These are phyloP conservation scores for Cercospora sp. DNA, from an alignment of 2,329 filamentous ascomycete genomes.

Conservation along the genomic window DNA sequence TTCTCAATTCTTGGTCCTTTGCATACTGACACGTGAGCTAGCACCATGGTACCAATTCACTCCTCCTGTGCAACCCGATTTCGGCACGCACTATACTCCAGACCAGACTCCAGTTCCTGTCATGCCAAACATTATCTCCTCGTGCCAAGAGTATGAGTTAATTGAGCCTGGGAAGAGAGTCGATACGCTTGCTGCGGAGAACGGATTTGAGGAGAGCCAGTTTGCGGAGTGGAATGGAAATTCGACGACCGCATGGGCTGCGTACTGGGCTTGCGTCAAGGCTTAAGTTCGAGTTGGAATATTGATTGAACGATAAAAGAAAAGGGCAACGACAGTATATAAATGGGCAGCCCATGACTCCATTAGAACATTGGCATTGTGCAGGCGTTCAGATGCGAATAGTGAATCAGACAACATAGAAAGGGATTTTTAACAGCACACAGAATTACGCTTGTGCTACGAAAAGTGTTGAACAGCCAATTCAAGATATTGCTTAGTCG, in stretches of 20 bases:
- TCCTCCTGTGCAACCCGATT: conserved; percentile 25
- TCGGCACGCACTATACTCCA: conserved; percentile 27
- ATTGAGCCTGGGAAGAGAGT: conserved; percentile 25
- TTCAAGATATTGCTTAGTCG: not conserved
- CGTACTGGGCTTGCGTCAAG: conserved; percentile 30
- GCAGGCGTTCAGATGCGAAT: not conserved
- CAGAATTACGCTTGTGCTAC: not conserved
- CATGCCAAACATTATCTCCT: conserved; percentile 34
- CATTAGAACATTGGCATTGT: not conserved
- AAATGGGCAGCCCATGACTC: not conserved
- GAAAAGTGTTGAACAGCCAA: not conserved
- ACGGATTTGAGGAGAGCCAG: conserved; percentile 22
- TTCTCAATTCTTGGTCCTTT: not conserved
- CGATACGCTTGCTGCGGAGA: conserved; percentile 25
- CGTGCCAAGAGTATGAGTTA: conserved; percentile 36
- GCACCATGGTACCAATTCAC: conserved; percentile 23
- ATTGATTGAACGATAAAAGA: no score
- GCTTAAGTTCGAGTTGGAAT: conserved; percentile 24
- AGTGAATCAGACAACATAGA: not conserved
- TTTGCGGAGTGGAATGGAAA: conserved; percentile 30
- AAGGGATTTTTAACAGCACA: not conserved
- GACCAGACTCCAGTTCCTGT: conserved; percentile 36
- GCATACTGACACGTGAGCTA: not conserved
- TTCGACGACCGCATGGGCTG: conserved; percentile 25
- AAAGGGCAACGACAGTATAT: not conserved